phyloP scores from a whole-genome alignment of 2,329 filamentous ascomycete genomes.

The Penicillium capsulatum region DNA sequence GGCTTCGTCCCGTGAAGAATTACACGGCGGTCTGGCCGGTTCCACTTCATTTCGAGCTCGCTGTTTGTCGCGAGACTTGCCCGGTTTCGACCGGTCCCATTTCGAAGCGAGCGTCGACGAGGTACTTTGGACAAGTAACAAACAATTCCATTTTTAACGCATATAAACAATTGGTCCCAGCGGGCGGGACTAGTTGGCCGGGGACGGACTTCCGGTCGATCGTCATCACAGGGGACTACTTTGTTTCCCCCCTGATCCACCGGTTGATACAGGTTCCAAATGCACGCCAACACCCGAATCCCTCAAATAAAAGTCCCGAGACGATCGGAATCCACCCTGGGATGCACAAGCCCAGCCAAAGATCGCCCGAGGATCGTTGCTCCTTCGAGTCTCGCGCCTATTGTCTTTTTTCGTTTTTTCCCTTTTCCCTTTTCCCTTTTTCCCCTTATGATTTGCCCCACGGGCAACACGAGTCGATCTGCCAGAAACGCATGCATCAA shows the following conservation, averaged over 20 bases:
- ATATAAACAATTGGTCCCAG: conserved; percentile 5
- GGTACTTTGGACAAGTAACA: neutral
- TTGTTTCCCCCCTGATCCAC: too few species aligned
- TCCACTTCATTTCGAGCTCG: too few species aligned
- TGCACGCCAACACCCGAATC: too few species aligned
- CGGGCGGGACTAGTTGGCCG: conserved; percentile 1
- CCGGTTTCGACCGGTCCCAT: too few species aligned
- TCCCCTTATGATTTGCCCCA: neutral
- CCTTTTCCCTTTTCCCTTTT: neutral
- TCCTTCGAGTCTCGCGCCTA: neutral
- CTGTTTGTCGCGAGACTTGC: too few species aligned
- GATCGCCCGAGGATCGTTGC: conserved; percentile 4
- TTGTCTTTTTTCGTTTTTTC: neutral
- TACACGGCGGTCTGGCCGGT: too few species aligned
- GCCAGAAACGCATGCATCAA: neutral
- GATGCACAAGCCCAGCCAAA: conserved; percentile 9
- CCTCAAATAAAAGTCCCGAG: neutral
- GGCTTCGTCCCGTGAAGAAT: too few species aligned
- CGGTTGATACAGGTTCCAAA: too few species aligned
- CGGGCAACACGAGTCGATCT: conserved; percentile 13
- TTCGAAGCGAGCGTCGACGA: too few species aligned
- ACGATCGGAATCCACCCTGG: conserved; percentile 19
- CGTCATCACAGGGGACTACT: conserved; percentile 6
- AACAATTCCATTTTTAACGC: neutral
- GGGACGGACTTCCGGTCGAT: conserved; percentile 6